Evolutionary conservation across 2,329 filamentous ascomycete genomes (phyloP).

Genomic region (Fusarium albidum): DNA sequence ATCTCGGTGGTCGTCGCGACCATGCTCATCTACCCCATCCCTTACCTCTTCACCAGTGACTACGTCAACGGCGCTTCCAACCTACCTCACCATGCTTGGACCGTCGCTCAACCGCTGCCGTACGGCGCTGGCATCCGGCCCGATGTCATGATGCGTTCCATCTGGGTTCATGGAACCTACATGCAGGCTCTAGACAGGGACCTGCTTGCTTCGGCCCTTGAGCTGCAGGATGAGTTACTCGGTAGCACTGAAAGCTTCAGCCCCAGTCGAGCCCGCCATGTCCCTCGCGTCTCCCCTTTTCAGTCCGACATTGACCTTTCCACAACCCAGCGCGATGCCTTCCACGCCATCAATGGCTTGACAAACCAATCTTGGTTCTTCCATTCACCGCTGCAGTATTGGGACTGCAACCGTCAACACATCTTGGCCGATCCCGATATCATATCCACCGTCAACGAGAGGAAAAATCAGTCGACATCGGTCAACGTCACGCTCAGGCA

Average conservation of each 20-base stretch:
- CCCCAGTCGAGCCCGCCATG: constrained; percentile 51
- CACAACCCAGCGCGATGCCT: constrained; percentile 58
- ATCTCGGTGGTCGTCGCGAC: constrained; percentile 77
- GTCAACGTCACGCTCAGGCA: constrained; percentile 79
- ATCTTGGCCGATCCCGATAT: constrained; percentile 70
- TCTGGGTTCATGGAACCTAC: constrained; percentile 84
- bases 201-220: constrained; percentile 71
- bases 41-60: constrained; percentile 77
- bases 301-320: constrained; percentile 50
- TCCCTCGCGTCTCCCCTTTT: constrained; percentile 34
- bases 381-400: constrained; percentile 84
- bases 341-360: constrained; percentile 67
- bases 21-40: constrained; percentile 75
- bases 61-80: constrained; percentile 76
- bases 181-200: constrained; percentile 76
- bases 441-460: constrained; percentile 73
- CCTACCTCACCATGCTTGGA: constrained; percentile 83
- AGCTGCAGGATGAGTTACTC: constrained; percentile 75
- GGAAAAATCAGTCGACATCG: constrained; percentile 67
- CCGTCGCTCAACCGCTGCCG: constrained; percentile 71
- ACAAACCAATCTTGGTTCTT: constrained; percentile 76
- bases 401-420: constrained; percentile 70
- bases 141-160: constrained; percentile 82
- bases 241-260: constrained; percentile 66
- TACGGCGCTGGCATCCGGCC: constrained; percentile 59